A percentile compares a stretch with the other conserved stretches of the same genome.
Conservation (phyloP, 257 asterid species). For the Orobanche coerulescens region DNA sequence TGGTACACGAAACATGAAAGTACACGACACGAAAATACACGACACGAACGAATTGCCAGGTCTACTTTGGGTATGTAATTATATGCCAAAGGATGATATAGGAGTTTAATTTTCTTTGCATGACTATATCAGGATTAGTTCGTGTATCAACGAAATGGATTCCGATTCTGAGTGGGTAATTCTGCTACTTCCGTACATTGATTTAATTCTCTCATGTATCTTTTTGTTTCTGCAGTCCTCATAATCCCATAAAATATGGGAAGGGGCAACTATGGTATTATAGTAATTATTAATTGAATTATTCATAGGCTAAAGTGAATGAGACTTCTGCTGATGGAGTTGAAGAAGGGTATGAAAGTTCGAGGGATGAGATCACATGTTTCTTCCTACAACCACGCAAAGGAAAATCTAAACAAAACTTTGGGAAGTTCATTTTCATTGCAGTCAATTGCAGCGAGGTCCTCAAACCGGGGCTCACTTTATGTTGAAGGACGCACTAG, state of each 20-base stretch:
- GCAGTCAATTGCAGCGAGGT: constrained; percentile 63
- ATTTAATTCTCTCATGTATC: background rate
- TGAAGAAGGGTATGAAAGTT: constrained; percentile 91
- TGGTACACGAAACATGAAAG: too few species aligned
- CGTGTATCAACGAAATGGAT: constrained; percentile 68
- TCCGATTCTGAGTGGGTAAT: constrained; percentile 93
- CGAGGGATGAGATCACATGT: constrained; percentile 72
- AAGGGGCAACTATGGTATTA: background rate
- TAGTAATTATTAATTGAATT: constrained; percentile 14
- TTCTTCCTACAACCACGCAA: constrained; percentile 68
- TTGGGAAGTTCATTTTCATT: constrained; percentile 83
- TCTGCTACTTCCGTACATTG: constrained; percentile 18
- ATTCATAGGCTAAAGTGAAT: constrained; percentile 59
- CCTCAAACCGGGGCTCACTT: constrained; percentile 74
- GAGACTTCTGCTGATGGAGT: constrained; percentile 77
- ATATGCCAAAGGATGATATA: too few species aligned
- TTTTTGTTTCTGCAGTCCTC: background rate
- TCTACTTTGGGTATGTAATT: too few species aligned
- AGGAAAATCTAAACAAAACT: constrained; percentile 51
- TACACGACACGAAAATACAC: too few species aligned
- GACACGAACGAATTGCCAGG: too few species aligned
- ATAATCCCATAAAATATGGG: constrained; percentile 5
- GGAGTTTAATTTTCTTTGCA: constrained; percentile 9
- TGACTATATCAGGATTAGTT: constrained; percentile 64
- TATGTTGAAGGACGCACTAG: constrained; percentile 64